Evolutionary conservation across 768 basidiomycete species (phyloP), one percentile per base, ranked within the genome.

Genomic region (Lactifluus hygrophoroides): DNA sequence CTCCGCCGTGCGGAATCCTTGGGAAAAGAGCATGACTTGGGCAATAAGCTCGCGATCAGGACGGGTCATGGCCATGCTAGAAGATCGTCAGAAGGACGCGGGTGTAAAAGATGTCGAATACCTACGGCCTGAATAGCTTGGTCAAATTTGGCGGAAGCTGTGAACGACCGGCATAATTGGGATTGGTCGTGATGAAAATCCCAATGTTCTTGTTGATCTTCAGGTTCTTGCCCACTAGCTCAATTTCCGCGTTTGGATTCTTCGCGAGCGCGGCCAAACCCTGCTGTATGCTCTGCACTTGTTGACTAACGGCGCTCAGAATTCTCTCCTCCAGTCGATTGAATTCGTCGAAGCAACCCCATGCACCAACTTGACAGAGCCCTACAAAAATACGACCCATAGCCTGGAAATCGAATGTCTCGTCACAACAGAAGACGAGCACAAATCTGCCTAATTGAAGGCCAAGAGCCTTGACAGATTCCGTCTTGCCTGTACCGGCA

Each of bases 341-440:
- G 76, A 96, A 95, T 73, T 96, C 94, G 69, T 96, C 94, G 72
- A 94, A 94, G 68, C 90, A 94, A 13, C 96, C 96, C 96, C 96
- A 99, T 0, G 96, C 96, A 32, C 96, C 96, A 35, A 98, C 96
- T 77, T 96, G 94, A 74, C 96, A 99, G 14, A 99, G 81, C 51
- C 96, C 96, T 66, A 98, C 86, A 69, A 99, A 99, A 66, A 99
- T 98, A 62, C 96, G 90, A 62, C 96, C 96, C 96, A 99, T 98
- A 1, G 96, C 96, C 70, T 98, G 94, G 78, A 98, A 98, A 72
- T 99, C 96, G 72, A 99, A 98, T 0, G 91, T 96, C 71, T 99
- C 96, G 72, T 99, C 96, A 68, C 96, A 99, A 70, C 96, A 98
- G 76, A 99, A 99, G n/a, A 99, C 96, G 48, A 99, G 79, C n/a